Evolutionary conservation across 2,329 filamentous ascomycete genomes (phyloP), one percentile per base, ranked within the genome.

Genomic region (Arthroderma sp.): DNA sequence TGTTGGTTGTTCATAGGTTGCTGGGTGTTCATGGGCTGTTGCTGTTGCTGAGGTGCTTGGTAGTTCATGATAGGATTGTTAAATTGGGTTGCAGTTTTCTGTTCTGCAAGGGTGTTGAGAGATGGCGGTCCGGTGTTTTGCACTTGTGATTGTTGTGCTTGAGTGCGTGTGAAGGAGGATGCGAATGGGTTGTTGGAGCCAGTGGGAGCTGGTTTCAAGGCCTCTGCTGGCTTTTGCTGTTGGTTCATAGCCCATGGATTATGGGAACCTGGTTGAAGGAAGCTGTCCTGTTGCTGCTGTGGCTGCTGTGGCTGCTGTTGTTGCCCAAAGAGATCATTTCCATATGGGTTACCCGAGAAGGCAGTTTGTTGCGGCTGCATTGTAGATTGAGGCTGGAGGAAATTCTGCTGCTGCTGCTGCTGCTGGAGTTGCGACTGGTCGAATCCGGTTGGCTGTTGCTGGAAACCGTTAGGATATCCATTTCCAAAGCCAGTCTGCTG

Each of bases 141-240:
- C 60, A 65, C 70, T 49, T 59, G 67, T 62, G 76, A 81, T 61
- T 79, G 68, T 75, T 84, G 68, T 75, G 82, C 67, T 77, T 84
- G 74, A 63, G 80, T 74, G 58, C 79, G 76, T 59, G 73, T 73
- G 66, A 86, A 83, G n/a, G 85, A 80, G 11, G 81, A 78, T 25
- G 93, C 91, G 68, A 98, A 98, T 1, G 93, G 93, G 69, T 98
- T 98, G 77, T 98, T 98, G 15, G 93, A 97, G 52, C 93, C 93
- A 2, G 93, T 98, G 2, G 88, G 86, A 68, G 89, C 86, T 3
- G 90, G 87, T 68, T 87, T 85, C 61, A 96, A 74, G 1, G 84
- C 73, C 55, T 86, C 80, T 54, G 71, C 67, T n/a, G 83, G 76
- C 28, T 51, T 51, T 47, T 74, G 70, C 59, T 80, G 80, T 60